phyloP scores from a whole-genome alignment of 75 land plant genomes.

The Pinus taeda region DNA sequence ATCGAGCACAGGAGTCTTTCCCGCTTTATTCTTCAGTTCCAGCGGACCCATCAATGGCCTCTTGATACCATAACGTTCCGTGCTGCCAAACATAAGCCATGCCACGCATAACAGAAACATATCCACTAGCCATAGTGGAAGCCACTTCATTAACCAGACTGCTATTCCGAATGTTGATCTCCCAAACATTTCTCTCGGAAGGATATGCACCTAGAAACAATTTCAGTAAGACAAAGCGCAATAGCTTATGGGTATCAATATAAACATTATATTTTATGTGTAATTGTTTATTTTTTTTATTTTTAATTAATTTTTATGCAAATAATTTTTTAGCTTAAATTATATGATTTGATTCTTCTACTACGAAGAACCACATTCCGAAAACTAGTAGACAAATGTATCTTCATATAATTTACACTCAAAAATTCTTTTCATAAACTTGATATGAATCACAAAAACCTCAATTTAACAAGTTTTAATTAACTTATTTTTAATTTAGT shows the following conservation, averaged over 20 bases:
- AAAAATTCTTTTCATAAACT: no score
- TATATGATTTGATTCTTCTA: no score
- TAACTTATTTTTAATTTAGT: neutral
- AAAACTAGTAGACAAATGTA: no score
- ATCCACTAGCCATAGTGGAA: slow-evolving; percentile 61
- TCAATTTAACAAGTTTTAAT: no score
- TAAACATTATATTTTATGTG: neutral
- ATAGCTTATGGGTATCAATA: neutral
- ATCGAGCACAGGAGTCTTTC: slow-evolving; percentile 47
- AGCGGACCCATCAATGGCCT: slow-evolving; percentile 67
- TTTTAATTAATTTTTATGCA: no score
- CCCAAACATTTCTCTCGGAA: slow-evolving; percentile 69
- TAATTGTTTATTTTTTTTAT: no score
- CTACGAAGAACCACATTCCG: no score
- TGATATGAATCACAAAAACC: no score
- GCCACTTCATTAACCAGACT: slow-evolving; percentile 52
- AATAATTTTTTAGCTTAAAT: no score
- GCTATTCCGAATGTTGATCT: slow-evolving; percentile 63
- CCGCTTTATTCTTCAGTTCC: slow-evolving; percentile 49
- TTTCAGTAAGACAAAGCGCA: neutral
- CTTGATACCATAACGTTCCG: slow-evolving; percentile 36
- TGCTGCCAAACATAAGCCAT: slow-evolving; percentile 40
- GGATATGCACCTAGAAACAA: slow-evolving; percentile 59
- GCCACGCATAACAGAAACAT: slow-evolving; percentile 38
- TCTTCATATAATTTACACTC: no score